Percentiles rank a stretch among this genome's conserved stretches.
phyloP scores from a whole-genome alignment of 169 alveolate genomes.

The Plasmodium falciparum region DNA sequence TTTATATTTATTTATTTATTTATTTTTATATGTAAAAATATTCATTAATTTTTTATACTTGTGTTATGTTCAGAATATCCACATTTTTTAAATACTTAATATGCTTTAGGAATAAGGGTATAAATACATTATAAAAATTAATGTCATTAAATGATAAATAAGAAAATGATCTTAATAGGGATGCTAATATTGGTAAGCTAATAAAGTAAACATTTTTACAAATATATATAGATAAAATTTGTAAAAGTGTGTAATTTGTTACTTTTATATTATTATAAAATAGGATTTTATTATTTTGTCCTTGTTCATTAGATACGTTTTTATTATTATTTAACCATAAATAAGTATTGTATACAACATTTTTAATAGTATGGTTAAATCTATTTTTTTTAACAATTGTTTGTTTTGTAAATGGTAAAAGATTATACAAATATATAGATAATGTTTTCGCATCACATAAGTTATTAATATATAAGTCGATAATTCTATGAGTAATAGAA shows the following conservation, averaged over 20 bases:
- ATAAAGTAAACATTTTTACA: conserved; percentile 77
- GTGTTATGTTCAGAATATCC: conserved; percentile 73
- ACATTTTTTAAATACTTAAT: conserved; percentile 36
- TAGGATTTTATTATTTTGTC: conserved; percentile 11
- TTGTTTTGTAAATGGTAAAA: conserved; percentile 55
- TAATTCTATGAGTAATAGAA: conserved; percentile 56
- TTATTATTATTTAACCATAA: conserved; percentile 64
- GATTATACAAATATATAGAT: conserved; percentile 22
- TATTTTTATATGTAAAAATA: conserved; percentile 12
- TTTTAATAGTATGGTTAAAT: conserved; percentile 72
- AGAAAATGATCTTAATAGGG: conserved; percentile 55
- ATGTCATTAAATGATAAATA: conserved; percentile 48
- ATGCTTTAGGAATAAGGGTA: conserved; percentile 68
- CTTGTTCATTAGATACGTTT: neutral
- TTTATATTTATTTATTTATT: neutral
- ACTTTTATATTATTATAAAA: conserved; percentile 44
- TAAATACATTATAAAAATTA: conserved; percentile 65
- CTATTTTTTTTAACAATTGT: conserved; percentile 43
- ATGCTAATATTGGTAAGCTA: conserved; percentile 55
- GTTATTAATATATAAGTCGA: conserved; percentile 49
- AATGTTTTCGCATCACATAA: conserved; percentile 23
- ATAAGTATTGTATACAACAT: conserved; percentile 54
- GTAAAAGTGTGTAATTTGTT: conserved; percentile 50
- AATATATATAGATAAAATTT: conserved; percentile 51
- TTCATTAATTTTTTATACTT: conserved; percentile 14